Conservation (phyloP, 331 rosid species). For the Phaseolus coccineus region DNA sequence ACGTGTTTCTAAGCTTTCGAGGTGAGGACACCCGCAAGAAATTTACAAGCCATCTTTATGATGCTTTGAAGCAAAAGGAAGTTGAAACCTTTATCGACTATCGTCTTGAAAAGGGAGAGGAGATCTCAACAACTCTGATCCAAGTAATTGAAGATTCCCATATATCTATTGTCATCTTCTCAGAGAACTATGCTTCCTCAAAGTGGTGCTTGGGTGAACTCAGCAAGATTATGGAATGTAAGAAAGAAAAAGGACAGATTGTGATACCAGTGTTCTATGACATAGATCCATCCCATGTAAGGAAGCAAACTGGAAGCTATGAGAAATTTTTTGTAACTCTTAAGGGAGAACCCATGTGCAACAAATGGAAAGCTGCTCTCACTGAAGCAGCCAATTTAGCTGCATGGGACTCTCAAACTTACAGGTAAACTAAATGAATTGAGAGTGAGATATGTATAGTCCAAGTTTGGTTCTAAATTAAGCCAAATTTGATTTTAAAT, state of each 20-base stretch:
- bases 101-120: constrained; percentile 27
- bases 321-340: background rate
- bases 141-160: constrained; percentile 27
- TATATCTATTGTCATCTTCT: constrained; percentile 27
- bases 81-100: background rate
- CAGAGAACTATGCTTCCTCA: too few species aligned
- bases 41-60: constrained; percentile 32
- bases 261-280: constrained; percentile 39
- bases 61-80: background rate
- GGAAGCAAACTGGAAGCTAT: constrained; percentile 6
- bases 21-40: constrained; percentile 2
- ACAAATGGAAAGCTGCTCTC: constrained; percentile 6
- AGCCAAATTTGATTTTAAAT: background rate
- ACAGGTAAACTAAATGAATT: background rate
- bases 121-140: background rate
- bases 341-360: background rate
- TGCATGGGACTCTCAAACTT: constrained; percentile 11
- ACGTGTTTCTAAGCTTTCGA: constrained; percentile 36
- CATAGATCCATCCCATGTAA: constrained; percentile 18
- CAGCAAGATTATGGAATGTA: constrained; percentile 25
- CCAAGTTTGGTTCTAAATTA: background rate
- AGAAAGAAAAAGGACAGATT: background rate
- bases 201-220: constrained; percentile 8
- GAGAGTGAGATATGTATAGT: background rate
- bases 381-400: constrained; percentile 23